phyloP scores from a whole-genome alignment of 768 basidiomycete genomes.

The Guyanaporus albipodus region DNA sequence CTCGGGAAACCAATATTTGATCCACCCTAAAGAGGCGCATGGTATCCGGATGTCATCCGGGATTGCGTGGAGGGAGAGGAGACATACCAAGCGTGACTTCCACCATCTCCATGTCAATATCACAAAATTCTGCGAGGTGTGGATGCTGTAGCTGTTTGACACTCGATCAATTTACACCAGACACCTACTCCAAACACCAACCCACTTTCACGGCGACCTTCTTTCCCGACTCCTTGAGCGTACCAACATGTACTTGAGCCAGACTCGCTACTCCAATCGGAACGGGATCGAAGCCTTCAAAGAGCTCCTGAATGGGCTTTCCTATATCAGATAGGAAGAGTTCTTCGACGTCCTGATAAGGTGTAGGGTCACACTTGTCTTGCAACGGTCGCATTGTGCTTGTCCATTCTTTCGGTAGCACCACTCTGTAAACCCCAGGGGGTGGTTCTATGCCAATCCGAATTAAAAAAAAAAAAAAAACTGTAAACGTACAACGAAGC shows the following conservation, averaged over 20 bases:
- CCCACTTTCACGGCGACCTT: constrained; percentile 82
- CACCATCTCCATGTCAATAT: constrained; percentile 87
- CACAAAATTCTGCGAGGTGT: constrained; percentile 85
- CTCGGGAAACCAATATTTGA: constrained; percentile 91
- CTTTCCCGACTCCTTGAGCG: constrained; percentile 63
- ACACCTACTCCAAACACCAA: constrained; percentile 1
- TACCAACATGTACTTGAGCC: constrained; percentile 91
- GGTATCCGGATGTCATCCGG: neutral
- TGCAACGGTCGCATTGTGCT: constrained; percentile 61
- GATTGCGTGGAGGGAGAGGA: neutral
- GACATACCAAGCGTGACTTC: constrained; percentile 62
- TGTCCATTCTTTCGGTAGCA: constrained; percentile 66
- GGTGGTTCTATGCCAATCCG: constrained; percentile 17
- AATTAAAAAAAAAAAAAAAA: constrained; percentile 6
- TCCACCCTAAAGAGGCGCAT: constrained; percentile 50
- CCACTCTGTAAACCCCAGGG: constrained; percentile 31
- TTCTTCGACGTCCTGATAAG: constrained; percentile 67
- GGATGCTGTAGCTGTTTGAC: constrained; percentile 77
- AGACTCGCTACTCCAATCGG: constrained; percentile 96
- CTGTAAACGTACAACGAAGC: constrained; percentile 52
- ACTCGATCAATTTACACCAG: constrained; percentile 4
- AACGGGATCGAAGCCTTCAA: constrained; percentile 77
- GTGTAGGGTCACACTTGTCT: constrained; percentile 90
- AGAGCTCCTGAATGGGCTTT: constrained; percentile 63
- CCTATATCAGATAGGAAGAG: constrained; percentile 83